These are phyloP conservation scores for Fusarium floridanum DNA, from an alignment of 2,329 filamentous ascomycete species.

Conservation along the genomic window DNA sequence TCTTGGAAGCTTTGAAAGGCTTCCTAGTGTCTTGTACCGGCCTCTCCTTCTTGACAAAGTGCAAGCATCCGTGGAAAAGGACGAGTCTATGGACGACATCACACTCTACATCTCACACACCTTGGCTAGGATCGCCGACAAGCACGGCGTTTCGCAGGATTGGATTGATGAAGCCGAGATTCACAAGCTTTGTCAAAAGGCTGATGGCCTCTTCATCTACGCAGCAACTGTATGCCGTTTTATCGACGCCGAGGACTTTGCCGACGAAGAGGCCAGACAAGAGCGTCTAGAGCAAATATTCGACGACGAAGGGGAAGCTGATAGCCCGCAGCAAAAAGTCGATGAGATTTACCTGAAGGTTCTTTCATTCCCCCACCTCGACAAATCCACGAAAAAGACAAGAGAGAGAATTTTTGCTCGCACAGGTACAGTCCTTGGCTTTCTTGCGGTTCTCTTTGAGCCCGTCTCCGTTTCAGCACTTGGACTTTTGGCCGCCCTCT, in stretches of 20 bases:
- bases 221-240: constrained; percentile 20
- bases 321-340: background rate
- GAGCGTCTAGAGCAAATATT: constrained; percentile 1
- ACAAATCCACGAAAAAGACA: background rate
- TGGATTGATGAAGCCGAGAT: background rate
- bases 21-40: background rate
- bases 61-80: background rate
- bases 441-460: background rate
- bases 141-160: background rate
- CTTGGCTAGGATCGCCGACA: background rate
- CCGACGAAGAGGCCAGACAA: background rate
- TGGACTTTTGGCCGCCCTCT: background rate
- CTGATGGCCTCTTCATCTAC: constrained; percentile 27
- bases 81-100: constrained; percentile 9
- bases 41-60: background rate
- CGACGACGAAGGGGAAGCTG: constrained; percentile 61
- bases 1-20: background rate
- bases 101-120: constrained; percentile 1
- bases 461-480: background rate
- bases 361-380: background rate
- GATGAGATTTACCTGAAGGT: constrained; percentile 23
- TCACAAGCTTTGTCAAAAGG: background rate
- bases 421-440: background rate
- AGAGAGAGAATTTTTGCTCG: background rate
- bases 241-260: background rate